Base-by-base conservation (phyloP, 768 basidiomycete species). In the Termitomyces sp. region DNA sequence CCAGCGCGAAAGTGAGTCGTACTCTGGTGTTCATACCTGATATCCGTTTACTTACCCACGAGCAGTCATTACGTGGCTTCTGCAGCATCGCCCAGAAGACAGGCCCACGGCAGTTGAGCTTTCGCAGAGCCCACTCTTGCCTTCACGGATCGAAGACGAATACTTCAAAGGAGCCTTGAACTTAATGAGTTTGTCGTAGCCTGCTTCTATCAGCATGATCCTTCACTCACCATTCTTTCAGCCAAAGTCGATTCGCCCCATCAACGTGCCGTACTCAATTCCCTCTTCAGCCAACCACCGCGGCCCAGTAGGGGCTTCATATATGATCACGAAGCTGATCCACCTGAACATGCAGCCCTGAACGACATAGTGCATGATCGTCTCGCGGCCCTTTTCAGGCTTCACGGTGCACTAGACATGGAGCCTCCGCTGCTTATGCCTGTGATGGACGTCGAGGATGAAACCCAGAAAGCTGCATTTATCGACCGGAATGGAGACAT, bases 331-430 rank as follows among this genome's bases (percentile, higher is more conserved):
- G 85, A 88, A 54, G 73, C 78, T 5, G 85, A 87, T 58, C 70
- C 82, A 20, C 84, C 86, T 5, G 86, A 90, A 64, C 81, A 91
- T 68, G 76, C 85, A 7, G 76, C 84, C 20, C 66, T 95, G 60
- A 88, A 85, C 61, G 81, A 83, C 11, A 83, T 86, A 3, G 90
- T 95, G 5, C 80, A 88, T 57, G 90, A 94, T 46, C 83, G 85
- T 16, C 73, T 97, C 5, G 76, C 81, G 3, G 74, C 86, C 2
- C 85, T 94, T 16, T 95, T 96, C 69, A 83, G 86, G 35, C 77
- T 95, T 5, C 95, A 95, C 64, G 95, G 95, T 6, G 94, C 95
- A 3, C 83, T 96, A 1, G 85, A 94, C 58, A 86, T 88, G 70
- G 89, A 91, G 60, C 88, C 93, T 0, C 88, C 93, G 0, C 69